Evolutionary conservation across 345 rosid genomes (phyloP).

Genomic region (Hibiscus syriacus): DNA sequence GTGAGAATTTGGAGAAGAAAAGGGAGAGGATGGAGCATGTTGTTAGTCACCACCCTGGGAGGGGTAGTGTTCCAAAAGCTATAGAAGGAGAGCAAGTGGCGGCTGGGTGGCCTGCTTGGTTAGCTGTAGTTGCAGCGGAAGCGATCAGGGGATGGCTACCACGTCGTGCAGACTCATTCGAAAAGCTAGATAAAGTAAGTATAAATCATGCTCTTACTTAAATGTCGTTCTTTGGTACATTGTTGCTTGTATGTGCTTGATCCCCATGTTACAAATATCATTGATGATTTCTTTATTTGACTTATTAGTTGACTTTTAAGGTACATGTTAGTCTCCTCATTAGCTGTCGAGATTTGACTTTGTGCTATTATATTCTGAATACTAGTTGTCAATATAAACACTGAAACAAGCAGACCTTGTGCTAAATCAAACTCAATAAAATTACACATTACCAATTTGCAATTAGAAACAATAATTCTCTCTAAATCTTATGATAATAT

Average conservation of each 20-base stretch:
- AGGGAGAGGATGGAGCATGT: slow-evolving; percentile 51
- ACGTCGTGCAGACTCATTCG: slow-evolving; percentile 91
- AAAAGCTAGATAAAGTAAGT: slow-evolving; percentile 86
- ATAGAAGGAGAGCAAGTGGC: slow-evolving; percentile 90
- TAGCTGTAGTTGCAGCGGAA: slow-evolving; percentile 90
- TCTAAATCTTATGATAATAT: too few relatives aligned
- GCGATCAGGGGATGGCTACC: slow-evolving; percentile 95
- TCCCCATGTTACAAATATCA: background rate
- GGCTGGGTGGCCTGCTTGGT: slow-evolving; percentile 99
- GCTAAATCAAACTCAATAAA: background rate
- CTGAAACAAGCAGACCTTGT: background rate
- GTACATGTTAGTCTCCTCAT: background rate
- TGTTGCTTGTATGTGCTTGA: background rate
- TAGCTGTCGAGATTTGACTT: background rate
- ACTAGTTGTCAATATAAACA: background rate
- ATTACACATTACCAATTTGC: background rate
- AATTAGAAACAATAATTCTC: too few relatives aligned
- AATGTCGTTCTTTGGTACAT: slow-evolving; percentile 3
- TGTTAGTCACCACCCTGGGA: slow-evolving; percentile 44
- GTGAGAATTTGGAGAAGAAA: slow-evolving; percentile 54
- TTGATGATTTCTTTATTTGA: background rate
- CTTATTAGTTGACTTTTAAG: background rate
- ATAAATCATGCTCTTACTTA: slow-evolving; percentile 16
- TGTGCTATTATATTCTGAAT: background rate
- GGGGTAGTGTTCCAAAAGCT: slow-evolving; percentile 60